Percentiles rank a stretch among this genome's conserved stretches.
Evolutionary conservation across 768 basidiomycete species (phyloP).

Genomic region (Naematelia encephala): DNA sequence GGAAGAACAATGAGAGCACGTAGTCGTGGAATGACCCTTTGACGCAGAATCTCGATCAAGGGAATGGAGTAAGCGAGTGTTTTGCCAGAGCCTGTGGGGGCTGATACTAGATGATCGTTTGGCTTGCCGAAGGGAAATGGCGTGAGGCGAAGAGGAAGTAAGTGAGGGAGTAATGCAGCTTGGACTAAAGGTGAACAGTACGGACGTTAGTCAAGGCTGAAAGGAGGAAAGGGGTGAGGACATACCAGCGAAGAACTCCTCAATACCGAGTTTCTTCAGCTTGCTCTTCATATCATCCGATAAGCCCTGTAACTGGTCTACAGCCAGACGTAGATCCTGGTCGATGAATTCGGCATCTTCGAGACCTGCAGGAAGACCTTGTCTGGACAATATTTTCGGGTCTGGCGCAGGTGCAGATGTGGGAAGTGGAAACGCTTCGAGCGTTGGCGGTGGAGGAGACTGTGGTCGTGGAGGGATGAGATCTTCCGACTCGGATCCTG

Average conservation of each 20-base stretch:
- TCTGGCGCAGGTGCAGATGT: constrained; percentile 40
- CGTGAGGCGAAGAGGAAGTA: constrained; percentile 56
- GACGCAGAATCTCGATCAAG: constrained; percentile 77
- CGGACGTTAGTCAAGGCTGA: background rate
- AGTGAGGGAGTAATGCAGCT: constrained; percentile 76
- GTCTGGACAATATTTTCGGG: constrained; percentile 35
- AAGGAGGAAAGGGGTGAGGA: constrained; percentile 6
- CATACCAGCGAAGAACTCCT: constrained; percentile 82
- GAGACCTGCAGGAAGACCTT: constrained; percentile 48
- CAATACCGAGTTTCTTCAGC: constrained; percentile 72
- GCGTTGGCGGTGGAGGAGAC: constrained; percentile 17
- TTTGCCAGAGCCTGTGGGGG: constrained; percentile 97
- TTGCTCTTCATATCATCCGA: constrained; percentile 62
- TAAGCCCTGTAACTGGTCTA: constrained; percentile 53
- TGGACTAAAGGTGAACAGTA: constrained; percentile 63
- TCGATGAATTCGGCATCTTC: constrained; percentile 45
- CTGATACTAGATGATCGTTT: constrained; percentile 85
- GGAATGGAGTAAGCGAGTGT: constrained; percentile 94
- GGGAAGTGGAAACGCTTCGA: constrained; percentile 49
- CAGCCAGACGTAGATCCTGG: constrained; percentile 22
- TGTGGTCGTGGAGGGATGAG: constrained; percentile 5
- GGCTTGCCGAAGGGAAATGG: constrained; percentile 67
- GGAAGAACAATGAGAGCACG: constrained; percentile 87
- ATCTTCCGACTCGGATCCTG: constrained; percentile 13
- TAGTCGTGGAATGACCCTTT: constrained; percentile 72